Base-by-base conservation (phyloP, 1,284 basidiomycete genomes). In the Rhodotorula sp. region DNA sequence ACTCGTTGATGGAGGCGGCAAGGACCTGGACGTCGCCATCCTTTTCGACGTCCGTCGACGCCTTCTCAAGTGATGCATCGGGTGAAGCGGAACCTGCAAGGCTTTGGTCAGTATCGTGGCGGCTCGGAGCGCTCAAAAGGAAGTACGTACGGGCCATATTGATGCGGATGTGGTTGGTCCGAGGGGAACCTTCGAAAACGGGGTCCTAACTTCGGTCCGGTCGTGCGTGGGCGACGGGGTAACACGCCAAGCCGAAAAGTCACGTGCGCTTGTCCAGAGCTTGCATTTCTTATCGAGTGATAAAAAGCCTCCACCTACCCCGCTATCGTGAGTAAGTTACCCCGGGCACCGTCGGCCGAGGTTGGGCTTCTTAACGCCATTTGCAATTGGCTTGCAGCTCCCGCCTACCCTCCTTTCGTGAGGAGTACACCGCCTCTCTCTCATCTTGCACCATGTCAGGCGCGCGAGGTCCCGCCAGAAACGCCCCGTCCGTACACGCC, bases 401-500 rank as follows among this genome's bases (percentile, higher is more conserved):
- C 10, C 2, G 38, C 38, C 38, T 43, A 28, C 61, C 50, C 47
- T 77, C 47, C 69, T 79, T 23, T 69, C 68, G 48, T 31, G 70
- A 77, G 43, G 64, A 65, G 43, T 73, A 47, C 52, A 56, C 62
- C 14, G 60, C 63, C n/a, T 57, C 56, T 45, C 67, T 14, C 48
- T 48, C n/a, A 50, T n/a, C 21, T 48, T 49, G 8, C 26, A 10
- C 26, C 38, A 18, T 47, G 7, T 31, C 12, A 15, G 28, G 28
- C 38, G 21, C 61, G 71, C n/a, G 69, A 71, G 43, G 72, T 66
- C 61, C 63, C 73, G 6, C 55, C 65, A 19, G n/a, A 61, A 7
- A 56, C 66, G 34, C 63, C 67, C 74, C 73, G 3, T 75, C 75
- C 15, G 60, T 67, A 8, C 62, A 68, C 28, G 69, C 69, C 2